Evolutionary conservation across 345 rosid genomes (phyloP), one percentile per base, ranked within the genome.

Genomic region (Hypericum perforatum): DNA sequence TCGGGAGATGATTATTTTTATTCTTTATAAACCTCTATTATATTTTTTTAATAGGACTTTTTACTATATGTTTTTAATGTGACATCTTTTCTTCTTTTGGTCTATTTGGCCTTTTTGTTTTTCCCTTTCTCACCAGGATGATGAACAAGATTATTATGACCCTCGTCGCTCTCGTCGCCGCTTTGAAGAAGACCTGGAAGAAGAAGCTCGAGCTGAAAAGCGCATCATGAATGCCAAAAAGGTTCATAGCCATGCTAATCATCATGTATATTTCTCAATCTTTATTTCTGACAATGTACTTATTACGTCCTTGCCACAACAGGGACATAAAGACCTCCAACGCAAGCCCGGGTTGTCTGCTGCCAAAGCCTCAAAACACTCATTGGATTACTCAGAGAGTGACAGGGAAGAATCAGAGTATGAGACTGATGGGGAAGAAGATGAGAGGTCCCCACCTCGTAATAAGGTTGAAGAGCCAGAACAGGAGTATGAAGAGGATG

Each of bases 351-450:
- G 86, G 29, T 45, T 75, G 61, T 53, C 82, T 46, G 50, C 69
- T 54, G 77, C 61, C 36, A 87, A 86, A 72, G 70, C 80, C 13
- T 65, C 90, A 43, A 72, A 86, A 53, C 95, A 77, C 16, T 89
- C 81, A n/a, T 70, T 76, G 63, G 81, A 74, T 57, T 87, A 81
- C 76, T 83, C 95, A 12, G 94, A 82, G 51, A 88, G 96, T 62
- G 98, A 92, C 43, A 79, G 80, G 74, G 97, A 85, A 64, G 97
- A 83, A 68, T 92, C 95, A 12, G 98, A 92, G 49, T 92, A 92
- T 66, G 98, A 88, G 76, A 88, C 81, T 58, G 91, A 92, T 59
- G 96, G 82, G 45, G 89, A 80, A 58, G 96, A 85, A 59, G 77
- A 70, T 69, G 95, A 76, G 66, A 83, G 81, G 57, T 53, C 91